phyloP scores from a whole-genome alignment of 2,329 filamentous ascomycete species.

The Scedosporium aurantiacum region DNA sequence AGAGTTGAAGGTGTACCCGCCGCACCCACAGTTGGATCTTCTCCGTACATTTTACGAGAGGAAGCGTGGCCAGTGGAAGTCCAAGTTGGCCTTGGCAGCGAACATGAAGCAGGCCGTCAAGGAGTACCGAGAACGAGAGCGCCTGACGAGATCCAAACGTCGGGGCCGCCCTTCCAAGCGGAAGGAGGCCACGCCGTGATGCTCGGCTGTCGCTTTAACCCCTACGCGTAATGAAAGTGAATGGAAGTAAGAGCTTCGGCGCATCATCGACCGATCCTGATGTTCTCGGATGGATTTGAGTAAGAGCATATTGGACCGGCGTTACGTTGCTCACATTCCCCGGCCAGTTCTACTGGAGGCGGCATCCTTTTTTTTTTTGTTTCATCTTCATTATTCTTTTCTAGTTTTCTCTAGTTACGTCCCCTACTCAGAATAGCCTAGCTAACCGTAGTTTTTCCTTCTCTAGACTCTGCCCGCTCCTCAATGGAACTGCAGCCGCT shows the following conservation, averaged over 20 bases:
- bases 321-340: too few species aligned
- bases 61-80: neutral
- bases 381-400: constrained; percentile 16
- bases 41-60: neutral
- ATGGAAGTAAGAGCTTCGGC: too few species aligned
- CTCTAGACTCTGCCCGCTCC: constrained; percentile 61
- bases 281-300: too few species aligned
- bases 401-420: neutral
- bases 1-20: neutral
- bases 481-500: constrained; percentile 69
- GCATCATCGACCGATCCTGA: too few species aligned
- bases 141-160: constrained; percentile 2
- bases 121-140: neutral
- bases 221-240: too few species aligned
- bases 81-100: neutral
- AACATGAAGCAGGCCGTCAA: neutral
- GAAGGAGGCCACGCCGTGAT: neutral
- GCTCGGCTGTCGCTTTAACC: too few species aligned
- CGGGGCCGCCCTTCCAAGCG: neutral
- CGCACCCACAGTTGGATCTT: neutral
- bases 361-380: constrained; percentile 8
- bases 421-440: neutral
- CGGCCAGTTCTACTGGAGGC: too few species aligned
- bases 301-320: too few species aligned
- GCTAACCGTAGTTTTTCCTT: constrained; percentile 2